Evolutionary conservation across 2,329 filamentous ascomycete genomes (phyloP).

Genomic region (Xylaria sp.): DNA sequence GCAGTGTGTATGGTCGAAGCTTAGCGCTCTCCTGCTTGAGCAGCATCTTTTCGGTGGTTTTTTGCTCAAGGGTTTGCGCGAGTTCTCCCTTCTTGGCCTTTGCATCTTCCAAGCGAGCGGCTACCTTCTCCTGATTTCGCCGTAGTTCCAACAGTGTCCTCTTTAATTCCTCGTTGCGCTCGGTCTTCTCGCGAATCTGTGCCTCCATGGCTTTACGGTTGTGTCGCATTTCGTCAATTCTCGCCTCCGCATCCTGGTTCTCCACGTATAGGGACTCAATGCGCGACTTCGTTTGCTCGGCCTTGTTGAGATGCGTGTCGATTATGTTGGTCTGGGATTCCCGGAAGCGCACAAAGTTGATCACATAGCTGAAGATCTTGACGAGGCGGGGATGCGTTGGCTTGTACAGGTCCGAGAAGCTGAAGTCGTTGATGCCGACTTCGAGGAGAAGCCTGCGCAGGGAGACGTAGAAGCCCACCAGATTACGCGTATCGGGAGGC

Average conservation of each 20-base stretch:
- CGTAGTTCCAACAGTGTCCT: slow-evolving; percentile 82
- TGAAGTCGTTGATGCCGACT: slow-evolving; percentile 94
- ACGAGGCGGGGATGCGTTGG: slow-evolving; percentile 90
- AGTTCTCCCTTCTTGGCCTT: slow-evolving; percentile 83
- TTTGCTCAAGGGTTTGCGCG: slow-evolving; percentile 77
- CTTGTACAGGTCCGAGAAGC: slow-evolving; percentile 89
- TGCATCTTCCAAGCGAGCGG: slow-evolving; percentile 82
- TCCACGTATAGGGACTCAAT: slow-evolving; percentile 88
- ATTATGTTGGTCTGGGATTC: slow-evolving; percentile 91
- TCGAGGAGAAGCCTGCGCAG: slow-evolving; percentile 82
- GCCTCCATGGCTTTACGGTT: slow-evolving; percentile 84
- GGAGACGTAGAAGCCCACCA: slow-evolving; percentile 95
- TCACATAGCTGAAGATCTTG: slow-evolving; percentile 96
- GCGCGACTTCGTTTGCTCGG: slow-evolving; percentile 83
- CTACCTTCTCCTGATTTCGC: slow-evolving; percentile 83
- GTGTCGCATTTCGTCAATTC: slow-evolving; percentile 81
- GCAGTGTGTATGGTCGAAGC: slow-evolving; percentile 88
- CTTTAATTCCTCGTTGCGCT: slow-evolving; percentile 88
- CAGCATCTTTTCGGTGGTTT: slow-evolving; percentile 74
- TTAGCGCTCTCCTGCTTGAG: slow-evolving; percentile 88
- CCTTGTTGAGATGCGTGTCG: slow-evolving; percentile 92
- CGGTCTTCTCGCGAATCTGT: slow-evolving; percentile 84
- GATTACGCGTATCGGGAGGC: slow-evolving; percentile 86
- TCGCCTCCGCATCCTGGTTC: slow-evolving; percentile 87
- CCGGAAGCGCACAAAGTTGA: slow-evolving; percentile 98